Conservation (phyloP, 2,329 filamentous ascomycete genomes). For the Penicillium sp. region DNA sequence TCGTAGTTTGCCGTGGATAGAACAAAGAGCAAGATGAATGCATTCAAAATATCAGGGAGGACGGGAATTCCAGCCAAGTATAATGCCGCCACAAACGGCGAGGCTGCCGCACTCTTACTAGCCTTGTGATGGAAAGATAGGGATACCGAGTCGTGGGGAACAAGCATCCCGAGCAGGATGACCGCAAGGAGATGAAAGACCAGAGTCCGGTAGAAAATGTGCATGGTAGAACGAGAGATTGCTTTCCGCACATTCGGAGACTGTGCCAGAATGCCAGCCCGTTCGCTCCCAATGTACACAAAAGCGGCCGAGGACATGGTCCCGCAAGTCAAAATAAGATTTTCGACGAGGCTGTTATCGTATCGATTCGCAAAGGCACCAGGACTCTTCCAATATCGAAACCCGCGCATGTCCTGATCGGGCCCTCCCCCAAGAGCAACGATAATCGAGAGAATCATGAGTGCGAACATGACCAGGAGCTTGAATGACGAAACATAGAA, state of each 20-base stretch:
- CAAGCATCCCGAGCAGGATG: slow-evolving; percentile 71
- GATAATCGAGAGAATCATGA: slow-evolving; percentile 63
- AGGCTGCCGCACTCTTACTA: slow-evolving; percentile 56
- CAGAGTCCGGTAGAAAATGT: slow-evolving; percentile 77
- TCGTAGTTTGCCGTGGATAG: slow-evolving; percentile 74
- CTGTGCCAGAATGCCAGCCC: slow-evolving; percentile 72
- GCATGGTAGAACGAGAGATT: slow-evolving; percentile 71
- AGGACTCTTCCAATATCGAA: slow-evolving; percentile 63
- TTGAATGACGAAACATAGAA: slow-evolving; percentile 60
- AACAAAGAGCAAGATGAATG: slow-evolving; percentile 69
- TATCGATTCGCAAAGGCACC: slow-evolving; percentile 53
- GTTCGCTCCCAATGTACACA: slow-evolving; percentile 72
- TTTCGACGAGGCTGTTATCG: slow-evolving; percentile 41
- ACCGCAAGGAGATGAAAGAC: slow-evolving; percentile 75
- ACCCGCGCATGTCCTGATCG: slow-evolving; percentile 58
- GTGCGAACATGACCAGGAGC: slow-evolving; percentile 61
- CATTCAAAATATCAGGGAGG: slow-evolving; percentile 68
- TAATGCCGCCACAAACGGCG: slow-evolving; percentile 73
- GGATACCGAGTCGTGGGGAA: slow-evolving; percentile 63
- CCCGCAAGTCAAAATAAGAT: slow-evolving; percentile 63
- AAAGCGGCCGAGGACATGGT: slow-evolving; percentile 73
- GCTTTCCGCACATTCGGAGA: slow-evolving; percentile 73
- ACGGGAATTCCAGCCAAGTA: slow-evolving; percentile 59
- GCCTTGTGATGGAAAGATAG: slow-evolving; percentile 50
- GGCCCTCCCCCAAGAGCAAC: slow-evolving; percentile 65